A percentile compares a stretch with the other conserved stretches of the same genome.
Conservation (phyloP, 495 filamentous ascomycete genomes). For the Penicillium bovifimosum region DNA sequence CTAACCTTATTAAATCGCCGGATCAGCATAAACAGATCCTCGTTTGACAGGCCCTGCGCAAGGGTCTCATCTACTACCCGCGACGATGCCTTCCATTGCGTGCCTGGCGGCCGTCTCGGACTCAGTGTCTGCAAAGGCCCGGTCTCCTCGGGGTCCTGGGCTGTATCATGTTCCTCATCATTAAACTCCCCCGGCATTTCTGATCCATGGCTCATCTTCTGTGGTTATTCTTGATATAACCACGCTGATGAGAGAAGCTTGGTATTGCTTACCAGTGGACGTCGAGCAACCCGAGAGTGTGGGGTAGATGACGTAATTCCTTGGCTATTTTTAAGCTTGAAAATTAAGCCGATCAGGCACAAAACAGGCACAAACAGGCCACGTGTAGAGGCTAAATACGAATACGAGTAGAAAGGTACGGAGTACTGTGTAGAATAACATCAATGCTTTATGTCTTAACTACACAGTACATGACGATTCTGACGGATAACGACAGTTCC, state of each 20-base stretch:
- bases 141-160: slow-evolving; percentile 4
- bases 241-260: neutral
- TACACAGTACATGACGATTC: too few relatives aligned
- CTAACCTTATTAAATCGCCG: slow-evolving; percentile 78
- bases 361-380: too few relatives aligned
- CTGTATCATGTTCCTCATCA: slow-evolving; percentile 13
- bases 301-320: slow-evolving; percentile 3
- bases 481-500: too few relatives aligned
- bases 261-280: neutral
- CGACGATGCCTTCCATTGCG: slow-evolving; percentile 23
- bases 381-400: too few relatives aligned
- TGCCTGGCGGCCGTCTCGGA: neutral
- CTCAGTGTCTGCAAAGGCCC: slow-evolving; percentile 7
- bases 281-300: slow-evolving; percentile 1
- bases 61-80: slow-evolving; percentile 18
- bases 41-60: slow-evolving; percentile 59
- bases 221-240: neutral
- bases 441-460: too few relatives aligned
- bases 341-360: too few relatives aligned
- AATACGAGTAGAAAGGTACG: too few relatives aligned
- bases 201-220: slow-evolving; percentile 20
- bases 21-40: slow-evolving; percentile 76
- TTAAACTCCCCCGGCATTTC: slow-evolving; percentile 13
- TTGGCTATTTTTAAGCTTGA: slow-evolving; percentile 1
- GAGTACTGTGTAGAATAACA: too few relatives aligned